A percentile compares a stretch with the other conserved stretches of the same genome.
These are phyloP conservation scores for Pichia sp. DNA, from an alignment of 1,139 yeast species.

Conservation along the genomic window DNA sequence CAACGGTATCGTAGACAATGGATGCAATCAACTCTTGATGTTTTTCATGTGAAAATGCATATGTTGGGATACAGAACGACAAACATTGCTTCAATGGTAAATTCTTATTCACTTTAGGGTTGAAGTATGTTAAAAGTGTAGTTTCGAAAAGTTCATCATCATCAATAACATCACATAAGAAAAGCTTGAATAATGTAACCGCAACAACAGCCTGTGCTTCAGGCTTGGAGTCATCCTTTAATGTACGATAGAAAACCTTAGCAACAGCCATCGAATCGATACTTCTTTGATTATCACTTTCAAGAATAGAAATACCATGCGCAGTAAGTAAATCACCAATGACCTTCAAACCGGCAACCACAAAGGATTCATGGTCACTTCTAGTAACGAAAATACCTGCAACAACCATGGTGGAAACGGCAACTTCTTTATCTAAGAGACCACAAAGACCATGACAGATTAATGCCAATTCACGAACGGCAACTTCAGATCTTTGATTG, in stretches of 20 bases:
- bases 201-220: slow-evolving; percentile 79
- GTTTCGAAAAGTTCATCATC: slow-evolving; percentile 74
- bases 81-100: slow-evolving; percentile 76
- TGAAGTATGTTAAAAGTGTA: slow-evolving; percentile 70
- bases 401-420: slow-evolving; percentile 54
- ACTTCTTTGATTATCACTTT: slow-evolving; percentile 53
- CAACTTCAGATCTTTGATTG: slow-evolving; percentile 51
- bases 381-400: slow-evolving; percentile 62
- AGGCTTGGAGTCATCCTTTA: slow-evolving; percentile 57
- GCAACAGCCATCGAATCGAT: slow-evolving; percentile 58
- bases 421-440: slow-evolving; percentile 63
- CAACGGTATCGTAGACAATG: slow-evolving; percentile 65
- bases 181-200: slow-evolving; percentile 82
- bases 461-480: slow-evolving; percentile 66
- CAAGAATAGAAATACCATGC: slow-evolving; percentile 67
- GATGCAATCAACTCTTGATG: slow-evolving; percentile 72
- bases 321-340: slow-evolving; percentile 77
- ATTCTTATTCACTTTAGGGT: slow-evolving; percentile 61
- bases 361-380: slow-evolving; percentile 55
- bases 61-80: slow-evolving; percentile 88
- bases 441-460: slow-evolving; percentile 80
- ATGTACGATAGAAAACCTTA: slow-evolving; percentile 64
- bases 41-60: slow-evolving; percentile 71
- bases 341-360: slow-evolving; percentile 62
- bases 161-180: slow-evolving; percentile 71